Evolutionary conservation across 257 asterid genomes (phyloP).

Genomic region (Mitragyna speciosa): DNA sequence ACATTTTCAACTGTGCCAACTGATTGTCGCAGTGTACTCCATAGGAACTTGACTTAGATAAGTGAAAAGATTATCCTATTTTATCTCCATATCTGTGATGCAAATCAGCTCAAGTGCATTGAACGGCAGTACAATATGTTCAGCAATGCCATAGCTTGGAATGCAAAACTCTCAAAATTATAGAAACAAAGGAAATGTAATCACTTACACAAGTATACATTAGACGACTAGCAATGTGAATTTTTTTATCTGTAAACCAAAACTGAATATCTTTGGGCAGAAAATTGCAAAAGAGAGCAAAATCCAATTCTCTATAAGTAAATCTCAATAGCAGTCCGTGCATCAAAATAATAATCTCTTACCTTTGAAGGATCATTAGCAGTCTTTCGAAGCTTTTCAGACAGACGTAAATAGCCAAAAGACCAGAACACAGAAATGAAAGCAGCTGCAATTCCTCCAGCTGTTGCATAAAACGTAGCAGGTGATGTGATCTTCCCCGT

Average conservation of each 20-base stretch:
- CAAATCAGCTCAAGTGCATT: neutral
- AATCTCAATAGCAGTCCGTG: neutral
- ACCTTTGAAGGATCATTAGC: constrained; percentile 97
- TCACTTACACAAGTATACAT: neutral
- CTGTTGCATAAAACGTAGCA: constrained; percentile 81
- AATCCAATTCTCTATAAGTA: neutral
- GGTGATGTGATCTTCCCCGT: constrained; percentile 89
- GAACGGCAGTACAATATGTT: neutral
- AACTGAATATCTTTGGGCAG: neutral
- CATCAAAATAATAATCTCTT: constrained; percentile 3
- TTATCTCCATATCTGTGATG: neutral
- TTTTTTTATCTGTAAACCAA: neutral
- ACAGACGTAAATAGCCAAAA: constrained; percentile 80
- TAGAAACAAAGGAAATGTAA: neutral
- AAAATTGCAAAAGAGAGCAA: neutral
- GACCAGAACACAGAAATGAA: constrained; percentile 96
- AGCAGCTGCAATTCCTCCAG: constrained; percentile 91
- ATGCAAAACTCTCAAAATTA: neutral
- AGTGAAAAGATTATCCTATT: neutral
- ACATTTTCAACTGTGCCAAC: too few species aligned
- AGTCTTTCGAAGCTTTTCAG: constrained; percentile 76
- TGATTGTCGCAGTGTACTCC: too few species aligned
- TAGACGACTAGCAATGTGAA: neutral
- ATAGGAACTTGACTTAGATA: too few species aligned
- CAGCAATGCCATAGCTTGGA: neutral